These are phyloP conservation scores for Tetrapisispora namnaoensis DNA, from an alignment of 805 yeast genomes.

Conservation along the genomic window DNA sequence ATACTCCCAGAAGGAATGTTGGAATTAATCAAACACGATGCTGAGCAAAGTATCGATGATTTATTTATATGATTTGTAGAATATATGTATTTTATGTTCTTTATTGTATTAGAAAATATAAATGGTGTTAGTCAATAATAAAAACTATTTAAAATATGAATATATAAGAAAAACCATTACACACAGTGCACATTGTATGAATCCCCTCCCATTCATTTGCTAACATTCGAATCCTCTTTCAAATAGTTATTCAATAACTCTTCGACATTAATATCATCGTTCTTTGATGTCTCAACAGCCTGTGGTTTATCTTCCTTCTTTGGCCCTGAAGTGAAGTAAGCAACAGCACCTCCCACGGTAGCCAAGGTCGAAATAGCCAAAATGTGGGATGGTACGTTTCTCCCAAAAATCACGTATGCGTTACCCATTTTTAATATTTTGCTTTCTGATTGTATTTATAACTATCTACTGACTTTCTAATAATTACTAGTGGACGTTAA, in stretches of 20 bases:
- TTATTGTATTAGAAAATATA: background rate
- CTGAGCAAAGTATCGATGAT: constrained; percentile 74
- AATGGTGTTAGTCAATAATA: background rate
- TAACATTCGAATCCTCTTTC: constrained; percentile 9
- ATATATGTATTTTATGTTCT: background rate
- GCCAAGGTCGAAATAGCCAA: constrained; percentile 64
- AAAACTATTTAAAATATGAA: background rate
- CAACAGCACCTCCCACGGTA: constrained; percentile 13
- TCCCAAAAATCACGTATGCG: constrained; percentile 78
- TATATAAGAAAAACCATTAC: background rate
- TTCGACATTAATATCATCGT: constrained; percentile 21
- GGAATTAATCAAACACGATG: constrained; percentile 71
- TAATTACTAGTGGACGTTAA: no score
- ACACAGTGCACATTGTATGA: background rate
- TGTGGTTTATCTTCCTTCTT: background rate
- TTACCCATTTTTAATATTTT: constrained; percentile 9
- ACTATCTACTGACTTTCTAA: no score
- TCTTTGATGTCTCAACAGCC: background rate
- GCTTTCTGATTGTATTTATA: no score
- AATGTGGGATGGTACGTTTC: constrained; percentile 71
- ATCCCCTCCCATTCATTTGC: background rate
- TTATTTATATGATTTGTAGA: constrained; percentile 23
- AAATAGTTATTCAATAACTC: constrained; percentile 18
- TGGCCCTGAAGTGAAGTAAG: background rate
- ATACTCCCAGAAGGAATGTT: constrained; percentile 90